phyloP scores from a whole-genome alignment of 2,329 filamentous ascomycete genomes.

The Emericellopsis cladophorae region DNA sequence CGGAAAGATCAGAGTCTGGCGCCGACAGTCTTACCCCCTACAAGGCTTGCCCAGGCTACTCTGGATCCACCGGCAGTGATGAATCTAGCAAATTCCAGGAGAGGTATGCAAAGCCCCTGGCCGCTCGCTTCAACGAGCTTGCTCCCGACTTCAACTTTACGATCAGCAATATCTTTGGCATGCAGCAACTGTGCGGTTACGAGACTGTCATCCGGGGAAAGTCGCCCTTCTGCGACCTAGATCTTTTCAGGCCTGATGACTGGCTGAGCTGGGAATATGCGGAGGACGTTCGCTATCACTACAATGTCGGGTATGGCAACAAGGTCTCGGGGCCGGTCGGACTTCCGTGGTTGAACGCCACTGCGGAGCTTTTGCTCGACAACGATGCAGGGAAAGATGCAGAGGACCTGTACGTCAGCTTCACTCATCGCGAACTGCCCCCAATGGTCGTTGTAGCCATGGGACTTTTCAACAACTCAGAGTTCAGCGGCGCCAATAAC shows the following conservation, averaged over 20 bases:
- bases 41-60: conserved; percentile 51
- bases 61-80: conserved; percentile 39
- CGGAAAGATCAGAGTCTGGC: conserved; percentile 42
- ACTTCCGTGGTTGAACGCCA: conserved; percentile 54
- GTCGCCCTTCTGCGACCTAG: conserved; percentile 47
- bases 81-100: conserved; percentile 37
- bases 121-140: conserved; percentile 38
- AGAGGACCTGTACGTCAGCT: conserved; percentile 53
- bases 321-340: conserved; percentile 43
- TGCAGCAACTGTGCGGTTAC: conserved; percentile 55
- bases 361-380: conserved; percentile 33
- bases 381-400: conserved; percentile 8
- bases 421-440: conserved; percentile 57
- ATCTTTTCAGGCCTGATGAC: conserved; percentile 46
- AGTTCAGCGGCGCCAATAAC: conserved; percentile 31
- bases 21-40: conserved; percentile 52
- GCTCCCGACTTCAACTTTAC: conserved; percentile 52
- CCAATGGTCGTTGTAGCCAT: conserved; percentile 54
- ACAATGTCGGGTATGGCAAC: conserved; percentile 54
- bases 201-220: conserved; percentile 50
- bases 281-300: conserved; percentile 50
- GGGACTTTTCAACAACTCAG: conserved; percentile 58
- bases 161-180: conserved; percentile 46
- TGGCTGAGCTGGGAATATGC: conserved; percentile 57
- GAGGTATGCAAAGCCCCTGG: conserved; percentile 46